Evolutionary conservation across 116 monocot species (phyloP), one percentile per base, ranked within the genome.

Genomic region (Phalaenopsis hybrid): DNA sequence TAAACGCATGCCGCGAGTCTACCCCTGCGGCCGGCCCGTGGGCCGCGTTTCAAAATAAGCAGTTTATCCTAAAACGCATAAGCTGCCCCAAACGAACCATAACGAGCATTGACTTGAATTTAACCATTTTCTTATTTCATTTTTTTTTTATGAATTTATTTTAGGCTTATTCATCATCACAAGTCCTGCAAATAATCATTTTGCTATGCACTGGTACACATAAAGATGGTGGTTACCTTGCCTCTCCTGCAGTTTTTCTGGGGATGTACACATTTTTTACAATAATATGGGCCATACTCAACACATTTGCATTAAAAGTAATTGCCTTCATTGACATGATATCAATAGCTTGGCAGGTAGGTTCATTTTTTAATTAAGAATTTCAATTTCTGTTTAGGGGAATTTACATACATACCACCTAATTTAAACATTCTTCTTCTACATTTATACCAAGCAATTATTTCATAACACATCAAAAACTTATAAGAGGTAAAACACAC

Each of bases 311-410:
- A 5, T 78, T 94, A 34, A 82, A 90, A 85, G 93, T 95, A 55
- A 91, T 95, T 70, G 95, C 95, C 63, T 85, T 91, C 80, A 81
- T 95, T 4, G 93, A 95, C 68, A 84, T 91, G 78, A 91, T 95
- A 45, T 92, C 95, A 12, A 88, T 92, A 11, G 91, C 86, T 86
- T 95, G 95, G 95, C 92, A 95, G 95, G 92, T 92, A 55, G 4
- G 0, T 16, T 16, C 55, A 15, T 13, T 55, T 4, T 55, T 17
- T 55, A 13, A 16, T 55, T 55, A 55, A 55, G 15, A 16, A 55
- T 13, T 13, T 16, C 15, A 16, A 55, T 16, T 55, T 55, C 13
- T 55, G 4, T 55, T 55, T 0, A 15, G 17, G 41, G 41, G 41
- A 4, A 41, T 41, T 41, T 41, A 41, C 41, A 41, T 41, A 41